Evolutionary conservation across 148 eudicot species (phyloP).

Genomic region (Silene conica): DNA sequence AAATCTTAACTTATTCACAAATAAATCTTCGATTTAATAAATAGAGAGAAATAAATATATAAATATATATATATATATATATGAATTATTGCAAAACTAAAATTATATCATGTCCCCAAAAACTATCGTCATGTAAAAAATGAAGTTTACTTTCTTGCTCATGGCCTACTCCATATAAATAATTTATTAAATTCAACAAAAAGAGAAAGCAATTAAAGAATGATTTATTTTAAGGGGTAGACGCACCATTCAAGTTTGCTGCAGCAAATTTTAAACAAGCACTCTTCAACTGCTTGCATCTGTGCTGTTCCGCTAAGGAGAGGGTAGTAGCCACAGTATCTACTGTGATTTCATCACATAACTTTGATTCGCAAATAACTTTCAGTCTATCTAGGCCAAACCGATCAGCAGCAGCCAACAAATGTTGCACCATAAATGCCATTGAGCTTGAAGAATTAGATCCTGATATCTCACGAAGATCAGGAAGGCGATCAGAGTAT

Average conservation of each 20-base stretch:
- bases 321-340: constrained; percentile 85
- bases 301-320: constrained; percentile 84
- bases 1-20: no score
- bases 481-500: constrained; percentile 75
- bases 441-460: constrained; percentile 45
- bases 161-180: constrained; percentile 9
- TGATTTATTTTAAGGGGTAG: constrained; percentile 42
- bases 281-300: constrained; percentile 67
- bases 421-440: constrained; percentile 73
- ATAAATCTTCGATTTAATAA: not conserved
- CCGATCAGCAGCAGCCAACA: constrained; percentile 94
- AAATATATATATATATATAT: no score
- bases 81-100: no score
- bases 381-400: constrained; percentile 84
- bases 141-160: constrained; percentile 1
- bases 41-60: not conserved
- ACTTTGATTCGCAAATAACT: constrained; percentile 68
- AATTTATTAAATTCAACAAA: constrained; percentile 13
- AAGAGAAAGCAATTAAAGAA: constrained; percentile 27
- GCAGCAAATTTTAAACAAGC: constrained; percentile 86
- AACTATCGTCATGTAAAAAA: not conserved
- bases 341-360: constrained; percentile 62
- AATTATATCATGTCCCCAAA: not conserved
- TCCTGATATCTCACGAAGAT: constrained; percentile 54
- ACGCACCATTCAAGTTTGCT: constrained; percentile 96